Evolutionary conservation across 2,329 filamentous ascomycete species (phyloP), one percentile per base, ranked within the genome.

Genomic region (Alternaria angustiovoidea): DNA sequence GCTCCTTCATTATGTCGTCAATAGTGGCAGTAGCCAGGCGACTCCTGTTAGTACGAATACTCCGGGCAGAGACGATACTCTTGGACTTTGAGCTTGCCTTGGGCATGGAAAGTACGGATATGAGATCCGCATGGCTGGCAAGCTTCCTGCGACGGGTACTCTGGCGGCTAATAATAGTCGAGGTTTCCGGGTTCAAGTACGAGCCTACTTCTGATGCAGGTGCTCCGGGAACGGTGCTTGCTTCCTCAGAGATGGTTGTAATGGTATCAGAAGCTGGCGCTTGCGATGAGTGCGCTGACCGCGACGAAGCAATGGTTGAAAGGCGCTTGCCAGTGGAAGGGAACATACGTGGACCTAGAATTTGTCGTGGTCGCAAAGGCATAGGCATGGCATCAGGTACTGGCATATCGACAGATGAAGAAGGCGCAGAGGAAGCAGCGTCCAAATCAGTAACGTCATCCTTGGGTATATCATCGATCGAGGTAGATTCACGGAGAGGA

Each of bases 101-200:
- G 47, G 90, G 88, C 59, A 92, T 81, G 0, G 94, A 98, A 8
- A 99, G 83, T 3, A 97, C 93, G 0, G 95, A 98, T 39, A 99
- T 92, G 24, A 99, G 84, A 77, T 99, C 95, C 16, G 93, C 93
- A 78, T 98, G 94, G 60, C 92, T 96, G 4, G 94, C 97, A 39
- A 97, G 85, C 61, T 91, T 88, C 64, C 92, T 87, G 47, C 70
- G 70, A 76, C 83, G 84, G 1, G 84, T 79, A 53, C 63, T 81
- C 84, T 68, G 83, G 82, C 75, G 72, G 80, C 75, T 77, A 75
- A 75, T 65, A 76, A 79, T 75, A 8, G 72, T 76, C 14, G 74
- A 70, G 7, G 75, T 74, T 39, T 79, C 73, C 36, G 71, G 57
- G 48, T 74, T 69, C 38, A 77, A 54, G 30, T 71, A 68, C 41